Evolutionary conservation across 768 basidiomycete species (phyloP).

Genomic region (Asterophora lycoperdoides): DNA sequence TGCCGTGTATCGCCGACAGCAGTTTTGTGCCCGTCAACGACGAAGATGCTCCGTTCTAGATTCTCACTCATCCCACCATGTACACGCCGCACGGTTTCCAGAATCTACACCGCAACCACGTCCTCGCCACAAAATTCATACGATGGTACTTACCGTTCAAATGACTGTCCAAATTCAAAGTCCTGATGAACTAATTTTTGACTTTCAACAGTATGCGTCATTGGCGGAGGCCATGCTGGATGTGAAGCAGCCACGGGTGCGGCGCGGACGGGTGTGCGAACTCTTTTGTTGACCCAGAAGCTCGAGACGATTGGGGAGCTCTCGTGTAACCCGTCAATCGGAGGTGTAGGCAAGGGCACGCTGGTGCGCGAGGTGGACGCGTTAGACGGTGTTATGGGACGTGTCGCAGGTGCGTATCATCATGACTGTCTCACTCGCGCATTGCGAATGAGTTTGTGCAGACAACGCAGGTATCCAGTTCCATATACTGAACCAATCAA

Average conservation of each 20-base stretch:
- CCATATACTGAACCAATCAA: slow-evolving; percentile 78
- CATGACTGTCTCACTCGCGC: background rate
- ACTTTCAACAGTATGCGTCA: slow-evolving; percentile 59
- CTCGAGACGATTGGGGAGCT: slow-evolving; percentile 76
- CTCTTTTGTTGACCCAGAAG: slow-evolving; percentile 77
- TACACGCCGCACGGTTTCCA: slow-evolving; percentile 10
- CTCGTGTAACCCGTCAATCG: slow-evolving; percentile 91
- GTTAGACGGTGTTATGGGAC: slow-evolving; percentile 81
- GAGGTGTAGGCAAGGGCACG: slow-evolving; percentile 89
- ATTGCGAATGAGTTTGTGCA: slow-evolving; percentile 21
- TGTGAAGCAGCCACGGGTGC: slow-evolving; percentile 89
- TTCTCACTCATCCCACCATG: slow-evolving; percentile 8
- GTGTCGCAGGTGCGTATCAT: slow-evolving; percentile 62
- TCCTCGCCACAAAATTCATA: slow-evolving; percentile 1
- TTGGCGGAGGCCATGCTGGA: slow-evolving; percentile 91
- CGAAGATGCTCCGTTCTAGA: slow-evolving; percentile 8
- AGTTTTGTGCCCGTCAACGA: no score
- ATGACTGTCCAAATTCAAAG: background rate
- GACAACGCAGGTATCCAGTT: slow-evolving; percentile 90
- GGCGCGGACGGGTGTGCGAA: slow-evolving; percentile 78
- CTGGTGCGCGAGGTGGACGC: slow-evolving; percentile 91
- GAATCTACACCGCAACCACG: slow-evolving; percentile 6
- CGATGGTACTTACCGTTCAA: slow-evolving; percentile 9
- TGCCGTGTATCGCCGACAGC: no score
- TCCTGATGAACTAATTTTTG: no score